These are phyloP conservation scores for Crucihimalaya himalaica DNA, from an alignment of 345 rosid species.

Conservation along the genomic window DNA sequence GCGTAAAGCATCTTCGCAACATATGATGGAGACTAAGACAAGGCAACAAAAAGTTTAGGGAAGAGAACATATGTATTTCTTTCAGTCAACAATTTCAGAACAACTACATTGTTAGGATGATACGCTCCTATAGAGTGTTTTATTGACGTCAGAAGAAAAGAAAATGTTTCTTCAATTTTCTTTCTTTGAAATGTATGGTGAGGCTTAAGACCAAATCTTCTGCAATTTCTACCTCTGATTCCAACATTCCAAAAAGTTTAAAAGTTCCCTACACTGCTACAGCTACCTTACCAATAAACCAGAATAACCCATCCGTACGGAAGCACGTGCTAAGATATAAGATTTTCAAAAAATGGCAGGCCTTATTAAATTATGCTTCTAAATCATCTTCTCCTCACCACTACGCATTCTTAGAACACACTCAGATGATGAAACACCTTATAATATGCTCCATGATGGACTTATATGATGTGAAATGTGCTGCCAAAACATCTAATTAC, in stretches of 20 bases:
- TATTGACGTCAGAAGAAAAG: background rate
- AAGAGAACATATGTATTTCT: constrained; percentile 17
- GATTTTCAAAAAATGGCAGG: constrained; percentile 6
- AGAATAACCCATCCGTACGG: background rate
- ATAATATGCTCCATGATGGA: constrained; percentile 7
- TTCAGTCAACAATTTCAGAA: constrained; percentile 14
- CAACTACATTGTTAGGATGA: constrained; percentile 10
- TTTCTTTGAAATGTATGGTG: constrained; percentile 6
- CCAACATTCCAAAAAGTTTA: constrained; percentile 9
- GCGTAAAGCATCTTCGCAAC: constrained; percentile 13
- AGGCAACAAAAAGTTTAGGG: constrained; percentile 14
- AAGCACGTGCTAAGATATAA: constrained; percentile 7
- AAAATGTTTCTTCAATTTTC: constrained; percentile 1
- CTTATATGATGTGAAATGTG: constrained; percentile 17
- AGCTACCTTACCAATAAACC: background rate
- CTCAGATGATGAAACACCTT: background rate
- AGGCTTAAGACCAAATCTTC: background rate
- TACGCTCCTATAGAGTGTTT: constrained; percentile 5
- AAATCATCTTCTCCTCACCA: constrained; percentile 4
- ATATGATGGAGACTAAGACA: constrained; percentile 8
- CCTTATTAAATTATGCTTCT: background rate
- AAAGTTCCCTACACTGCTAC: background rate
- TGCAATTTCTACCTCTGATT: constrained; percentile 7
- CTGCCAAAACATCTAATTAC: constrained; percentile 6
- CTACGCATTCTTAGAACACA: background rate